Base-by-base conservation (phyloP, 345 rosid genomes). In the Erysimum cheiranthoides region DNA sequence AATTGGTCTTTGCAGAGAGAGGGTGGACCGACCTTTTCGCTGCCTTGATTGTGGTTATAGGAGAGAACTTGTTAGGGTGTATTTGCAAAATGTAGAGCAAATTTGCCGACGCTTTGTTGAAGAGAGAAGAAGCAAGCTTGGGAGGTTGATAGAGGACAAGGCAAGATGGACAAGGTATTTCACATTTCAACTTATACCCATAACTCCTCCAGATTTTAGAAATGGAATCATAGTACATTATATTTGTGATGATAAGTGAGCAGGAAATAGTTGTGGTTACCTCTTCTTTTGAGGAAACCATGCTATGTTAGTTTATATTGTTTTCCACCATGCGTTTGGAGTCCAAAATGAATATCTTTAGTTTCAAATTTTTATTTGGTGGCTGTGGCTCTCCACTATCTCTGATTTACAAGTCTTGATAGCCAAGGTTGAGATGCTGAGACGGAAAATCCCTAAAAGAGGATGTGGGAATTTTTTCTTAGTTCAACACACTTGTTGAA, bases 41-140 rank as follows among this genome's bases (percentile, higher is more conserved):
- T 95, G 99, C 88, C 99, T 95, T 77, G 90, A 89, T 82, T 88
- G 93, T 79, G 83, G 73, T 38, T 95, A 92, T 77, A 89, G 98
- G 86, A 86, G 96, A 81, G 98, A 95, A 79, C 96, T 95, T 82
- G 91, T 89, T 83, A 86, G 98, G 74, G 97, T 95, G 43, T 92
- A 95, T 80, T 79, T 92, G 84, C 70, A 87, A 70, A 92, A 90
- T 82, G 97, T 95, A 71, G 99, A 92, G 83, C 90, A 88, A 80
- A 84, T 66, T 51, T 95, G 97, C 82, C 90, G 96, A 61, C 90
- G 96, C 61, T 92, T 87, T 85, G 84, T 95, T 71, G 98, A 95
- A 77, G 98, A 95, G 86, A 90, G 84, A 66, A 89, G 92, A 67
- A 84, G 81, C 74, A 90, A 92, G 81, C 93, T 95, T 43, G 93